Evolutionary conservation across 2,329 filamentous ascomycete species (phyloP).

Genomic region (Trichoderma afroharzianum): DNA sequence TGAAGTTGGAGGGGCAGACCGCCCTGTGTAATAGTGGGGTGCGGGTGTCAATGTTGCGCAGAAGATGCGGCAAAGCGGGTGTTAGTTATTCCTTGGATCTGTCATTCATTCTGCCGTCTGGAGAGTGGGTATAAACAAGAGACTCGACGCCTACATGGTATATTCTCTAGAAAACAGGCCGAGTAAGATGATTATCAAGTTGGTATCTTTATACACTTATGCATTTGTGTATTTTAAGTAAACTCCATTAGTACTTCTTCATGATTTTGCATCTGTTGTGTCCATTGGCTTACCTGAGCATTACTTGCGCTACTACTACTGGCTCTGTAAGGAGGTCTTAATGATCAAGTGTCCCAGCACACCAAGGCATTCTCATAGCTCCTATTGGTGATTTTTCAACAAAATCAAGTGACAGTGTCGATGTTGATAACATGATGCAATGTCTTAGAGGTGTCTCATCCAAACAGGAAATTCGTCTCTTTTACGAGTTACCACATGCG

Average conservation of each 20-base stretch:
- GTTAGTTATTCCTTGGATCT: background rate
- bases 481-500: background rate
- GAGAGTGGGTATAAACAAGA: background rate
- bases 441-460: background rate
- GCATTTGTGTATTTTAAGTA: background rate
- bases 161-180: background rate
- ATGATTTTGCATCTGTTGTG: background rate
- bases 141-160: background rate
- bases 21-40: constrained; percentile 32
- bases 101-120: background rate
- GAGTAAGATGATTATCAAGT: background rate
- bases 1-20: constrained; percentile 14
- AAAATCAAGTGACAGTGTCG: too few relatives aligned
- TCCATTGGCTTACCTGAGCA: background rate
- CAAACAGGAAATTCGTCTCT: background rate
- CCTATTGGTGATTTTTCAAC: background rate
- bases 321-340: too few relatives aligned
- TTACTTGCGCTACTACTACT: background rate
- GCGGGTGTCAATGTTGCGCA: constrained; percentile 19
- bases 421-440: background rate
- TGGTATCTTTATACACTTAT: background rate
- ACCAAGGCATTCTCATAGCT: background rate
- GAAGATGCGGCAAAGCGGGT: background rate
- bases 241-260: background rate
- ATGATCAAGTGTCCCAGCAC: background rate